Base-by-base conservation (phyloP, 2,329 filamentous ascomycete species). In the Lachnellula hyalina region DNA sequence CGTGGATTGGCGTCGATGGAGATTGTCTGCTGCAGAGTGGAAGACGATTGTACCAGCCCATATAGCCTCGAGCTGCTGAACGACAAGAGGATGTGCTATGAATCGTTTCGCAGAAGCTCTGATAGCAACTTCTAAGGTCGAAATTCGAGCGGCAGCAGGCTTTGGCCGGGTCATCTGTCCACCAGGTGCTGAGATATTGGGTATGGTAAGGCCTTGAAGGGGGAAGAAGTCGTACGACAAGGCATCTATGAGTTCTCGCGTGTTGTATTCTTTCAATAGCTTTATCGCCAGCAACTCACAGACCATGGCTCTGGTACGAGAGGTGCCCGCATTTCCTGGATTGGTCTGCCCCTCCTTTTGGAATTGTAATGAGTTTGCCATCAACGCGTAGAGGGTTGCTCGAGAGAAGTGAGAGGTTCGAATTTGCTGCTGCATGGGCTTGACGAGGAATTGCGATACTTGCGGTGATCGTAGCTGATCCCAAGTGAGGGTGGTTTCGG, bases 21-120 rank as follows among this genome's bases (percentile, higher is more conserved):
- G 75, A 61, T 82, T 88, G 70, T 96, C 92, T 5, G 90, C 90
- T 12, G 87, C 84, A 1, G 90, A 94, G 71, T 96, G 91, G 67
- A 97, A 96, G 62, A 94, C 91, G 61, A 97, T 94, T 17, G 89
- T 93, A 28, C 93, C 93, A 19, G 90, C 93, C 93, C 93, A 97
- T 58, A 97, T 96, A 45, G 91, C 92, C 71, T 96, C 91, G n/a
- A 97, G 78, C 68, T 96, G 92, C 70, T 95, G 90, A 8, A 96
- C 87, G 0, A 96, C 91, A 3, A 96, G 77, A 0, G 93, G 92
- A 67, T 96, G 92, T 8, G 93, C 88, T 5, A 97, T 77, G 63
- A 96, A 96, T 63, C 90, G 87, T 73, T 97, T 96, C 21, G 93
- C 89, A 59, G 92, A 92, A 19, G 92, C 90, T 62, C 90, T 85